These are phyloP conservation scores for Sarocladiaceae sp. DNA, from an alignment of 2,329 filamentous ascomycete species.

Conservation along the genomic window DNA sequence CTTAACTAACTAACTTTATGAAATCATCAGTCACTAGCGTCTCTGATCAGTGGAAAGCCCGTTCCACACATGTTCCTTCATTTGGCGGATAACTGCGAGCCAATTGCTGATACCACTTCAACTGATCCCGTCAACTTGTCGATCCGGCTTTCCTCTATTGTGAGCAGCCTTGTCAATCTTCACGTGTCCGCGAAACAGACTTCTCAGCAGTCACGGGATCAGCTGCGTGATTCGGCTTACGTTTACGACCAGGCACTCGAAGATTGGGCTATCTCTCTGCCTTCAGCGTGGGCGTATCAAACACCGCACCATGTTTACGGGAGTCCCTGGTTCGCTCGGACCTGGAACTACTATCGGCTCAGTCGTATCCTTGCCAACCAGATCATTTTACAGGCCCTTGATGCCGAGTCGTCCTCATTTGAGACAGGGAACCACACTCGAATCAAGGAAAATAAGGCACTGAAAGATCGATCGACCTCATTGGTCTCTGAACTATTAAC, in stretches of 20 bases:
- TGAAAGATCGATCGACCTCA: not conserved
- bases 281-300: not conserved
- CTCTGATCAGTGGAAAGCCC: not conserved
- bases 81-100: not conserved
- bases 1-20: not conserved
- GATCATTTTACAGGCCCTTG: not conserved
- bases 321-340: not conserved
- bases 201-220: not conserved
- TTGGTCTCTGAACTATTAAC: not conserved
- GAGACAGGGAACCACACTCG: not conserved
- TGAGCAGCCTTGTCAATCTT: not conserved
- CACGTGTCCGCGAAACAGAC: not conserved
- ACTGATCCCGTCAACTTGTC: not conserved
- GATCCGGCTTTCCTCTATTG: not conserved
- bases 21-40: not conserved
- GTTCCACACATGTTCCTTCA: not conserved
- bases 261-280: not conserved
- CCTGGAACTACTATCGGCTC: not conserved
- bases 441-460: not conserved
- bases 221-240: not conserved
- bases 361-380: not conserved
- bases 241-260: not conserved
- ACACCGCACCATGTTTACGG: not conserved
- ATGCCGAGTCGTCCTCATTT: not conserved
- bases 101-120: not conserved